These are phyloP conservation scores for Debaryomyces tyrocola DNA, from an alignment of 805 yeast species.

Conservation along the genomic window DNA sequence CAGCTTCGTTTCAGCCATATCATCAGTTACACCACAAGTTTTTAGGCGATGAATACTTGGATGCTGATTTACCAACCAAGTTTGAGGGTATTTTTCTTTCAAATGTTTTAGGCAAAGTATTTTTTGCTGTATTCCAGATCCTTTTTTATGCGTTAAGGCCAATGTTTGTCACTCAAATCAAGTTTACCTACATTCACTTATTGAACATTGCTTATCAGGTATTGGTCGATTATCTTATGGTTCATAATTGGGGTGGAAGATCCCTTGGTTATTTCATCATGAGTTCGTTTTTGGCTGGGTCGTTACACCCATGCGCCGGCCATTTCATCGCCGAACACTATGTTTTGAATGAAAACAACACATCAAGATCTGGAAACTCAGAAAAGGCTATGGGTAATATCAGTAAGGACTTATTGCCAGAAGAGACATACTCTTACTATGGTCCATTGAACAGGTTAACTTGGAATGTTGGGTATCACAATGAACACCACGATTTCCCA, in stretches of 20 bases:
- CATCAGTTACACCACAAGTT: constrained; percentile 91
- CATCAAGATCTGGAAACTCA: constrained; percentile 42
- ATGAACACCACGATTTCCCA: constrained; percentile 95
- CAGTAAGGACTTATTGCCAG: constrained; percentile 42
- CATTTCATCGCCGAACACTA: constrained; percentile 96
- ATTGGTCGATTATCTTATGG: constrained; percentile 55
- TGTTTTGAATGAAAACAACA: constrained; percentile 58
- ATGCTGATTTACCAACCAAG: constrained; percentile 84
- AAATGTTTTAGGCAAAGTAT: constrained; percentile 81
- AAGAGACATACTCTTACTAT: constrained; percentile 86
- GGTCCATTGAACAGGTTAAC: constrained; percentile 76
- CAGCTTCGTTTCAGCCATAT: constrained; percentile 86
- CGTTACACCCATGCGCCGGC: constrained; percentile 91
- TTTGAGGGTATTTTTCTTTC: constrained; percentile 75
- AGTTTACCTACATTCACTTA: constrained; percentile 73
- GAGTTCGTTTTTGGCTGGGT: constrained; percentile 85
- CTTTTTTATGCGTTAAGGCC: constrained; percentile 90
- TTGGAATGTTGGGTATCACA: constrained; percentile 93
- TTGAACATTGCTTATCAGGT: constrained; percentile 65
- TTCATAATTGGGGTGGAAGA: constrained; percentile 61
- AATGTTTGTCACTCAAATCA: constrained; percentile 75
- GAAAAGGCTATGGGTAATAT: constrained; percentile 22
- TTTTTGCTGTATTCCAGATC: constrained; percentile 86
- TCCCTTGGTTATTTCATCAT: constrained; percentile 65
- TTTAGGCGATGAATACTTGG: constrained; percentile 78